phyloP scores from a whole-genome alignment of 2,329 filamentous ascomycete species.

The Daldinia sp. region DNA sequence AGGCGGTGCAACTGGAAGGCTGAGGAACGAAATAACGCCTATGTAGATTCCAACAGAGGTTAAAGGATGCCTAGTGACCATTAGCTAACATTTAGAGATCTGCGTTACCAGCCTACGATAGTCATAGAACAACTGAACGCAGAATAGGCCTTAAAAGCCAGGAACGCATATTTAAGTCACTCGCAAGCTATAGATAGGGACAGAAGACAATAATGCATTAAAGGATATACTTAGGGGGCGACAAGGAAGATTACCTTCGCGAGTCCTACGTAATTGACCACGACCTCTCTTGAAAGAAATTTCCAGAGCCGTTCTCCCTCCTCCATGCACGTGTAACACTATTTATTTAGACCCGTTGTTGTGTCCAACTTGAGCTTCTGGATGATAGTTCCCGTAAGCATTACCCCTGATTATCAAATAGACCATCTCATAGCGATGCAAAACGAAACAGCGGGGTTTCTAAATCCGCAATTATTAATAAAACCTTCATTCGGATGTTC shows the following conservation, averaged over 20 bases:
- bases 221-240: neutral
- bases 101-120: too few relatives aligned
- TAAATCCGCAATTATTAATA: neutral
- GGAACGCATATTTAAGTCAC: neutral
- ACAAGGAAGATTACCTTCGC: neutral
- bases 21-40: neutral
- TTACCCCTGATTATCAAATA: neutral
- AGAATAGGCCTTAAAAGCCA: neutral
- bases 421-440: neutral
- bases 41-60: neutral
- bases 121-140: neutral
- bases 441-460: neutral
- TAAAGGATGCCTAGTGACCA: neutral
- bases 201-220: neutral
- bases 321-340: neutral
- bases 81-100: neutral
- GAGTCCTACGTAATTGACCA: neutral
- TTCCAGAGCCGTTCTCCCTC: neutral
- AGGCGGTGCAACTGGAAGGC: constrained; percentile 47
- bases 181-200: neutral
- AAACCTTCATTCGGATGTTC: neutral
- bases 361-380: neutral
- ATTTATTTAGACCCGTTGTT: neutral
- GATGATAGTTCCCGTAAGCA: neutral
- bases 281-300: neutral